A percentile compares a stretch with the other conserved stretches of the same genome.
Evolutionary conservation across 2,329 filamentous ascomycete species (phyloP).

Genomic region (Paraphoma chrysanthemicola): DNA sequence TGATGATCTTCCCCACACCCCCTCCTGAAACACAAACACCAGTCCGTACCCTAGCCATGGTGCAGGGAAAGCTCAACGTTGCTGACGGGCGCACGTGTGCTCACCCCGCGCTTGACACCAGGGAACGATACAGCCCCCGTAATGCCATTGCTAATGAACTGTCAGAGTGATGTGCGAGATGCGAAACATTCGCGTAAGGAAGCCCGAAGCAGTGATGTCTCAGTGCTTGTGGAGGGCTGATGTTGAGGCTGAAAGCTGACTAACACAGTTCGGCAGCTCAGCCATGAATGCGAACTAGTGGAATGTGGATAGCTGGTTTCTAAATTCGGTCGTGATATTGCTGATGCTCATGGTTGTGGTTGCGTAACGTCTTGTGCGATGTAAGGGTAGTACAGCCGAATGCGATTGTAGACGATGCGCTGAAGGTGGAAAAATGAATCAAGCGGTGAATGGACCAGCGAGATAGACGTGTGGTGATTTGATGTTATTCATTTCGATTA

Average conservation of each 20-base stretch:
- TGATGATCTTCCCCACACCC: not conserved
- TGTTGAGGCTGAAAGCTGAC: slow-evolving; percentile 11
- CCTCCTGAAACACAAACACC: not conserved
- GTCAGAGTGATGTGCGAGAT: not conserved
- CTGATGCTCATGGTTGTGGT: not conserved
- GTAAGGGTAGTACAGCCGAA: too few relatives aligned
- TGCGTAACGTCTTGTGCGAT: not conserved
- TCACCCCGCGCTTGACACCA: not conserved
- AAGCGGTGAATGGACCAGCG: not conserved
- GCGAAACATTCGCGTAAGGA: not conserved
- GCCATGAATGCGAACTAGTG: not conserved
- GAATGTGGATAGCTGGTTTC: not conserved
- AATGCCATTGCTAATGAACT: not conserved
- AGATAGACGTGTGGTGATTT: not conserved
- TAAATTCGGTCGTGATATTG: not conserved
- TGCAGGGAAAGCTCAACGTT: not conserved
- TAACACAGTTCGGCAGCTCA: not conserved
- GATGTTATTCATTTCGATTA: not conserved
- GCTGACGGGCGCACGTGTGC: slow-evolving; percentile 4
- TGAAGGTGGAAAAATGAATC: not conserved
- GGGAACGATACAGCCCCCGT: not conserved
- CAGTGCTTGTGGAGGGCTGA: slow-evolving; percentile 1
- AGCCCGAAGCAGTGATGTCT: not conserved
- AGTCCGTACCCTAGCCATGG: not conserved
- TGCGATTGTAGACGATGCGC: too few relatives aligned